phyloP scores from a whole-genome alignment of 139 green algal species.

The Ettlia oleoabundans region DNA sequence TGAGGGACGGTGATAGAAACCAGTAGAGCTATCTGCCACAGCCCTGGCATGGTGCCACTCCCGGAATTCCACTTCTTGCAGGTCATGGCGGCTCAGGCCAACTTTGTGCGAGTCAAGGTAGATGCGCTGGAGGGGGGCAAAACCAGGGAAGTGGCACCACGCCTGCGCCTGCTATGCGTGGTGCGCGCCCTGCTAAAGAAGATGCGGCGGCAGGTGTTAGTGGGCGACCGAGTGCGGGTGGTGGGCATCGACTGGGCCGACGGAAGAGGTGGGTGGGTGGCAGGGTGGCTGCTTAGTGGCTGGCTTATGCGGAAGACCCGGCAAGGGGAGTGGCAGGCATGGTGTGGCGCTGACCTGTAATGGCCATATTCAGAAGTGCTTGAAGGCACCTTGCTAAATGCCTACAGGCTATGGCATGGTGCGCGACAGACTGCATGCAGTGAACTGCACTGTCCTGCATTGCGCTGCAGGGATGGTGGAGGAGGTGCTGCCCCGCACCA shows the following conservation, averaged over 20 bases:
- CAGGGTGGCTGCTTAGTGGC: too few species aligned
- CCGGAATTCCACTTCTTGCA: too few species aligned
- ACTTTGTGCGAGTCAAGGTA: slow-evolving; percentile 78
- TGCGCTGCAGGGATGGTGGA: slow-evolving; percentile 70
- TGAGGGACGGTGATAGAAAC: too few species aligned
- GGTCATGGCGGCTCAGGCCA: slow-evolving; percentile 76
- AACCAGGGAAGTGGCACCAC: not conserved
- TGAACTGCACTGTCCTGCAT: not conserved
- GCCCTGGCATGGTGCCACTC: too few species aligned
- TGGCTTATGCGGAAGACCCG: not conserved
- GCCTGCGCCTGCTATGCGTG: slow-evolving; percentile 84
- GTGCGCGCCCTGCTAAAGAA: slow-evolving; percentile 91
- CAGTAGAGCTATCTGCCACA: too few species aligned
- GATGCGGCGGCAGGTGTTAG: slow-evolving; percentile 79
- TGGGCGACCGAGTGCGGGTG: slow-evolving; percentile 87
- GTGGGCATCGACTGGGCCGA: slow-evolving; percentile 84
- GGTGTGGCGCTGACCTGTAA: too few species aligned
- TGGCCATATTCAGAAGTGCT: too few species aligned
- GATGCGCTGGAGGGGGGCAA: slow-evolving; percentile 21
- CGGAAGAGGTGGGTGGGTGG: slow-evolving; percentile 54
- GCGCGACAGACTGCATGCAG: too few species aligned
- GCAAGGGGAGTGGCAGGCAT: too few species aligned
- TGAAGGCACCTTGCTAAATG: too few species aligned
- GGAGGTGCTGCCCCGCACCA: slow-evolving; percentile 71
- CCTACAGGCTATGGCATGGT: too few species aligned